Evolutionary conservation across 257 asterid genomes (phyloP), one percentile per base, ranked within the genome.

Genomic region (Knoxia roxburghii): DNA sequence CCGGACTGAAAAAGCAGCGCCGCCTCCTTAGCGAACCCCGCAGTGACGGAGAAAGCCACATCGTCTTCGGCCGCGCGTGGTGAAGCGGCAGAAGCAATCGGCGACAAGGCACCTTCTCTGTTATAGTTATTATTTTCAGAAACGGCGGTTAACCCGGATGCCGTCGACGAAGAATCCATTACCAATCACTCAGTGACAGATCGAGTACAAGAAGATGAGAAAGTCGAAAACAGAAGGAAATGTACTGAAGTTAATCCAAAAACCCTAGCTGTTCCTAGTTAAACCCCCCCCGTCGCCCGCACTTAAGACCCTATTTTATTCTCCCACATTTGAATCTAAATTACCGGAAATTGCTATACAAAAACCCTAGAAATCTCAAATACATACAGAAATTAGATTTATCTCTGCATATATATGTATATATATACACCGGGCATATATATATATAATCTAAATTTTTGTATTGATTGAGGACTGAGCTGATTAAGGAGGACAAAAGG

Each of bases 21-120:
- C 20, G 97, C 95, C 73, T 93, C 97, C 86, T 87, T 88, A 6
- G 96, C 96, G 67, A 88, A 76, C 65, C 85, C 92, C 65, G 84
- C 90, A 18, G 82, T 83, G 26, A 81, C 85, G 18, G 95, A 78
- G 6, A 86, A 72, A 48, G 87, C 80, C 39, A 70, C 80, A 62
- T 87, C 96, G 60, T 85, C 94, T 64, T 80, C 95, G 69, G 59
- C 73, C 63, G 75, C 68, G 57, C 71, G 83, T 61, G 74, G 64
- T 3, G 78, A 54, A 27, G 80, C 69, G n/a, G n/a, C n/a, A n/a
- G n/a, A n/a, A 53, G 62, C 57, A 3, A 77, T 30, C 64, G 80
- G 65, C 32, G 77, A 71, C 40, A 67, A 50, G 50, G 72, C 66
- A 40, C 72, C 72, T 20, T 74, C 83, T 40, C 76, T 60, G 69